phyloP scores from a whole-genome alignment of 1,284 basidiomycete species.

The Rhodofomes roseus region DNA sequence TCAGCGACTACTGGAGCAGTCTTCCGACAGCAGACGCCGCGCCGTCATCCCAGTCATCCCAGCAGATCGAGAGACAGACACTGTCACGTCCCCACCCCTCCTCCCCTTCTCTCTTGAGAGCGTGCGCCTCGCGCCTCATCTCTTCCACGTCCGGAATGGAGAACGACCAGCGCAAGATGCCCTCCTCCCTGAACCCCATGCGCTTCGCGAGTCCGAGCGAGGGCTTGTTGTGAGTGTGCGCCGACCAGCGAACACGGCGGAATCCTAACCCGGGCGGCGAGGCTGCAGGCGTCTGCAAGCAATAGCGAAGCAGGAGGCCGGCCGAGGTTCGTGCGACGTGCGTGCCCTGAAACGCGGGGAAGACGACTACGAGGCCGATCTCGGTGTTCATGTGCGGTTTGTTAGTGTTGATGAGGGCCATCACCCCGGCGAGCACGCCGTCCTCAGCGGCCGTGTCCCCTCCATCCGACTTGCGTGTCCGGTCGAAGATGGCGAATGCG shows the following conservation, averaged over 20 bases:
- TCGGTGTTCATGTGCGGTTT: conserved; percentile 39
- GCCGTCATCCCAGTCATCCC: neutral
- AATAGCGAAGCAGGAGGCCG: conserved; percentile 53
- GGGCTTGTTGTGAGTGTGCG: conserved; percentile 44
- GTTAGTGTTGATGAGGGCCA: conserved; percentile 38
- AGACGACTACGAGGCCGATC: conserved; percentile 45
- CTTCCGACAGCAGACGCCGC: neutral
- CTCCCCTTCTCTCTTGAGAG: neutral
- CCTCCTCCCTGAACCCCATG: conserved; percentile 61
- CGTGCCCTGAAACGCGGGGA: conserved; percentile 60
- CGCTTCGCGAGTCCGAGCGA: conserved; percentile 53
- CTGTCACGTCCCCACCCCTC: neutral
- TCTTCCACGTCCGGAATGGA: conserved; percentile 31
- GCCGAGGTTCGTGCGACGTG: conserved; percentile 61
- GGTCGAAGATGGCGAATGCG: conserved; percentile 48
- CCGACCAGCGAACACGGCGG: conserved; percentile 62
- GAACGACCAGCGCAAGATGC: conserved; percentile 48
- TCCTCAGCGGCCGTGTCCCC: conserved; percentile 8
- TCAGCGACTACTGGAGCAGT: neutral
- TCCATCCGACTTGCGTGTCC: conserved; percentile 22
- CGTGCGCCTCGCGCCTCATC: neutral
- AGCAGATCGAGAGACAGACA: neutral
- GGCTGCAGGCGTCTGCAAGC: conserved; percentile 42
- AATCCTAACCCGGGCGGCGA: conserved; percentile 47
- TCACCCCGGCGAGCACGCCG: conserved; percentile 36